These are phyloP conservation scores for Royoungia palumana DNA, from an alignment of 768 basidiomycete species.

Conservation along the genomic window DNA sequence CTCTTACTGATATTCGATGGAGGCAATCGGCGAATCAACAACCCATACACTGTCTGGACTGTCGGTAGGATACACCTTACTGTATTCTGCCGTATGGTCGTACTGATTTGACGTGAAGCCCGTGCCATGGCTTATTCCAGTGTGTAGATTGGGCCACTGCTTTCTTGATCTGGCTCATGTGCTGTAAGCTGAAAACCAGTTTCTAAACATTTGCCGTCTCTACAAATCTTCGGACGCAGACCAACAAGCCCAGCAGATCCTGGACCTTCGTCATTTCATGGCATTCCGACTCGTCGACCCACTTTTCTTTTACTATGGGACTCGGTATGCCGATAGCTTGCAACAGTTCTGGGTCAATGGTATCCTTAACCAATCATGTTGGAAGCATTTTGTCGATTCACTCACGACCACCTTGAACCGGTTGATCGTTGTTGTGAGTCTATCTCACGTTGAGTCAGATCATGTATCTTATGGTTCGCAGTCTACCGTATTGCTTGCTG, in stretches of 20 bases:
- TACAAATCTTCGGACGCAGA: conserved; percentile 11
- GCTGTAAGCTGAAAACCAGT: conserved; percentile 11
- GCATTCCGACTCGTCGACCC: background rate
- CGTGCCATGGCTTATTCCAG: conserved; percentile 13
- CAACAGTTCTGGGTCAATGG: conserved; percentile 12
- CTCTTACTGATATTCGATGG: background rate
- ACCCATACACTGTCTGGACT: conserved; percentile 9
- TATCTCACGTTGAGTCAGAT: background rate
- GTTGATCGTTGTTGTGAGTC: conserved; percentile 13
- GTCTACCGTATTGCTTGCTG: conserved; percentile 19
- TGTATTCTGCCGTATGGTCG: background rate
- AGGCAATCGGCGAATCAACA: background rate
- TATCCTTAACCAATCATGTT: conserved; percentile 7
- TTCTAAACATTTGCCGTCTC: conserved; percentile 12
- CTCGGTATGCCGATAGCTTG: conserved; percentile 9
- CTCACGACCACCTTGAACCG: conserved; percentile 8
- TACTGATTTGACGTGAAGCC: conserved; percentile 5
- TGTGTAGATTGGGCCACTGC: background rate
- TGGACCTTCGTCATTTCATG: background rate
- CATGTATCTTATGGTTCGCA: background rate
- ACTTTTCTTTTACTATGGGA: conserved; percentile 2
- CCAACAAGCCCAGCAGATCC: conserved; percentile 1
- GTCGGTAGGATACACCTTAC: conserved; percentile 7
- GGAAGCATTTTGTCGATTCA: conserved; percentile 8
- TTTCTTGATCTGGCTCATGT: background rate